A percentile compares a stretch with the other conserved stretches of the same genome.
These are phyloP conservation scores for Pyrenochaeta sp. DNA, from an alignment of 2,329 filamentous ascomycete genomes.

Conservation along the genomic window DNA sequence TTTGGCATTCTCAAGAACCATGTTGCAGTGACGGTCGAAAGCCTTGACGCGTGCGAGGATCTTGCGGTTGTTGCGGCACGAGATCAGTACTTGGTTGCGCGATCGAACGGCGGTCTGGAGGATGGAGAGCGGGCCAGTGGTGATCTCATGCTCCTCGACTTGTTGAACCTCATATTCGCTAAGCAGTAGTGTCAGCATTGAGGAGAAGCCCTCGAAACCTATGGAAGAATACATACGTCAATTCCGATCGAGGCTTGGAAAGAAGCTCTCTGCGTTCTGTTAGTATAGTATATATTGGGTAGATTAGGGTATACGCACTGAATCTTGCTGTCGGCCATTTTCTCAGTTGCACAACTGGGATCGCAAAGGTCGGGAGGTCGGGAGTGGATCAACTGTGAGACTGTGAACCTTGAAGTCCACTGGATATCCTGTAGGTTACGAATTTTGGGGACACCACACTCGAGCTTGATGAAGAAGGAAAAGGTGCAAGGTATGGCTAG, in stretches of 20 bases:
- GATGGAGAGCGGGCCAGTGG: constrained; percentile 83
- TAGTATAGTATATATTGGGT: no score
- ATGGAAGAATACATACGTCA: constrained; percentile 72
- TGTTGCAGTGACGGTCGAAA: constrained; percentile 98
- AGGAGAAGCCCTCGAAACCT: neutral
- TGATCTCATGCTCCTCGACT: constrained; percentile 81
- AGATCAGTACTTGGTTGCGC: constrained; percentile 95
- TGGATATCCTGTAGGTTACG: no score
- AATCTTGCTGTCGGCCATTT: constrained; percentile 52
- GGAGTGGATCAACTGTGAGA: constrained; percentile 7
- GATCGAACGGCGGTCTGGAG: constrained; percentile 95
- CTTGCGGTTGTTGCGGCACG: constrained; percentile 98
- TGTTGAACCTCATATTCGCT: constrained; percentile 92
- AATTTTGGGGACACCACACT: no score
- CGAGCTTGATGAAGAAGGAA: constrained; percentile 16
- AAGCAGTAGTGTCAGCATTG: constrained; percentile 28
- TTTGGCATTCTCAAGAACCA: constrained; percentile 96
- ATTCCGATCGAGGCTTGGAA: constrained; percentile 85
- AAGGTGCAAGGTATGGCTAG: constrained; percentile 15
- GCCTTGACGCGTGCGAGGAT: constrained; percentile 96
- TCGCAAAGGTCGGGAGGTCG: neutral
- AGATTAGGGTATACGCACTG: constrained; percentile 53
- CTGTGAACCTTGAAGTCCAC: no score
- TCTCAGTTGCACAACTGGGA: constrained; percentile 1
- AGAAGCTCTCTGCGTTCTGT: constrained; percentile 76